Base-by-base conservation (phyloP, 441 rosid species). In the Eruca vesicaria region DNA sequence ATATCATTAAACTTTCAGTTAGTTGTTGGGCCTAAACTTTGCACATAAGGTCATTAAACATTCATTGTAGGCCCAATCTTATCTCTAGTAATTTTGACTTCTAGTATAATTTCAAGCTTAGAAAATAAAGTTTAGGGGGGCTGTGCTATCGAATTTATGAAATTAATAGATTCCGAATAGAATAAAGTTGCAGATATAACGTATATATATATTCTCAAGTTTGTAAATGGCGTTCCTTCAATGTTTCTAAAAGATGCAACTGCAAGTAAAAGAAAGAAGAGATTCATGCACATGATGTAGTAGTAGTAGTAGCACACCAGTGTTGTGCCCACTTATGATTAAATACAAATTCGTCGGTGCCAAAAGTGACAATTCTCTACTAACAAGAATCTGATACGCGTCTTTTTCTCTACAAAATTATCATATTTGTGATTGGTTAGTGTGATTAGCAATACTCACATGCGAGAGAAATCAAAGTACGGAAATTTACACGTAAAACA, bases 261-360 rank as follows among this genome's bases (percentile, higher is more conserved):
- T n/a, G 55, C 15, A 23, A n/a, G n/a, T n/a, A n/a, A n/a, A 48
- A 48, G 55, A 48, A 48, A 48, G 55, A 48, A 15, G 15, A 43
- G 50, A 43, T 43, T 43, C 50, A 43, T 48, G 55, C 11, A 33
- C 38, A 33, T 33, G 38, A 33, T 33, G 38, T 33, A 33, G 38
- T 33, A 33, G 38, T 33, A 11, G 50, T 48, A 19, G 10, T 7
- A 19, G 15, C 15, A 4, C 6, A 4, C 28, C 31, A 28, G 19
- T 15, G 19, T 45, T 45, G 53, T 48, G 55, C 55, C 55, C 55
- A 48, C 55, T 48, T 15, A 15, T 48, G 55, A 48, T 48, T 48
- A 2, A 48, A 7, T 48, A 50, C 58, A 53, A n/a, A 19, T 53
- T 19, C 73, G 77, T 78, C 77, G 81, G 81, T 78, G 81, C 73